Percentiles rank a stretch among this genome's conserved stretches.
phyloP scores from a whole-genome alignment of 495 filamentous ascomycete species.

The Penicillium bovifimosum region DNA sequence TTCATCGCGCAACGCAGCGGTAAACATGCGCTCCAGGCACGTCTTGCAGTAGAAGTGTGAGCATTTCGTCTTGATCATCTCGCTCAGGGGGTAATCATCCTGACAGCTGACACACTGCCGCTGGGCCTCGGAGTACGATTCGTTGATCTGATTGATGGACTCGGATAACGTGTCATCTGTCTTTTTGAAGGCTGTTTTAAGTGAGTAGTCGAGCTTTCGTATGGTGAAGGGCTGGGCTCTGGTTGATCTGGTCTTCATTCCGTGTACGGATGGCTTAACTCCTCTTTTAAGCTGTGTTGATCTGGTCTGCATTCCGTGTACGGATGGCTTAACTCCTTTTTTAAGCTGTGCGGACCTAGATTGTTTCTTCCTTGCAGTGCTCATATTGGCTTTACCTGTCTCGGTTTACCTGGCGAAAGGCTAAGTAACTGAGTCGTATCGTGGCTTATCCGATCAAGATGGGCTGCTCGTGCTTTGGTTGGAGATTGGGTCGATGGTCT shows the following conservation, averaged over 20 bases:
- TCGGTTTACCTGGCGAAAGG: not conserved
- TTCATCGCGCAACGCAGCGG: conserved; percentile 27
- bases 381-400: not conserved
- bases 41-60: conserved; percentile 30
- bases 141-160: no score
- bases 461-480: not conserved
- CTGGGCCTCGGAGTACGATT: not conserved
- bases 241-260: not conserved
- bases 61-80: conserved; percentile 24
- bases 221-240: not conserved
- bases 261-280: not conserved
- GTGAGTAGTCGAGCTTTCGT: not conserved
- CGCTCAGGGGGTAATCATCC: not conserved
- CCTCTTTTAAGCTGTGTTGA: not conserved
- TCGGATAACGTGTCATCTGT: no score
- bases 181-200: not conserved
- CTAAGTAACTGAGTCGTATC: not conserved
- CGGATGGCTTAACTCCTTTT: not conserved
- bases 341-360: not conserved
- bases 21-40: conserved; percentile 29
- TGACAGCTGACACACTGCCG: not conserved
- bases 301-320: not conserved
- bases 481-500: not conserved
- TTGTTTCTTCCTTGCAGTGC: not conserved
- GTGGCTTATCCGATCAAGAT: not conserved